Percentiles rank a stretch among this genome's conserved stretches.
Conservation (phyloP, 768 basidiomycete species). For the Tylopilus rubrobrunneus region DNA sequence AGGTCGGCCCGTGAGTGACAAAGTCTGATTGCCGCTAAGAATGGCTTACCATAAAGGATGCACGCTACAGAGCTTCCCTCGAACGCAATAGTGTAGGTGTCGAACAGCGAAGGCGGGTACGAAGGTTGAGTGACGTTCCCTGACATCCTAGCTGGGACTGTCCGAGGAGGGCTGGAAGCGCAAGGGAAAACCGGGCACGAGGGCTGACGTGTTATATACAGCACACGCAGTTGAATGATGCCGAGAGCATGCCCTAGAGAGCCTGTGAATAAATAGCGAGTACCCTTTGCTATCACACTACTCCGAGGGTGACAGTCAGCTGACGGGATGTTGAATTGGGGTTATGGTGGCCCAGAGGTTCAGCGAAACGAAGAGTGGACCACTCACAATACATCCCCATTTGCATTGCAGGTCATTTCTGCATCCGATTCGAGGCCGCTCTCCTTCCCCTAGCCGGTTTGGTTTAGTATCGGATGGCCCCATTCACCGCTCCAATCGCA, state of each 20-base stretch:
- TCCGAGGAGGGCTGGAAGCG: background rate
- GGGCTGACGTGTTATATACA: constrained; percentile 4
- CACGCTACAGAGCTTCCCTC: constrained; percentile 19
- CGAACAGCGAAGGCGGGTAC: constrained; percentile 12
- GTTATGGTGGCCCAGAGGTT: background rate
- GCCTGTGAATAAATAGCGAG: constrained; percentile 1
- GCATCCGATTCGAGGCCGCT: constrained; percentile 2
- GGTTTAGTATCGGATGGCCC: background rate
- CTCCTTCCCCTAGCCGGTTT: background rate
- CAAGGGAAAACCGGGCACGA: background rate
- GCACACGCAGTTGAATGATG: background rate
- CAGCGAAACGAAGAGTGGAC: background rate
- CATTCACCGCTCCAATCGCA: constrained; percentile 3
- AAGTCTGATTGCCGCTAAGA: background rate
- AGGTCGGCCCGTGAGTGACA: background rate
- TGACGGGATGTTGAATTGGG: background rate
- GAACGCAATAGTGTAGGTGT: constrained; percentile 19
- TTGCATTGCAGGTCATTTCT: background rate
- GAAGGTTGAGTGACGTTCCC: constrained; percentile 1
- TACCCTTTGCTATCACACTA: background rate
- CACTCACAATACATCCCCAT: background rate
- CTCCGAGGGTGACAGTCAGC: constrained; percentile 3
- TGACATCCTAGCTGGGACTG: constrained; percentile 12
- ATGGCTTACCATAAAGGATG: constrained; percentile 16
- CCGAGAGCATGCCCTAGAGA: constrained; percentile 3